Base-by-base conservation (phyloP, 1,284 basidiomycete genomes). In the Kalmanozyma brasiliensis region DNA sequence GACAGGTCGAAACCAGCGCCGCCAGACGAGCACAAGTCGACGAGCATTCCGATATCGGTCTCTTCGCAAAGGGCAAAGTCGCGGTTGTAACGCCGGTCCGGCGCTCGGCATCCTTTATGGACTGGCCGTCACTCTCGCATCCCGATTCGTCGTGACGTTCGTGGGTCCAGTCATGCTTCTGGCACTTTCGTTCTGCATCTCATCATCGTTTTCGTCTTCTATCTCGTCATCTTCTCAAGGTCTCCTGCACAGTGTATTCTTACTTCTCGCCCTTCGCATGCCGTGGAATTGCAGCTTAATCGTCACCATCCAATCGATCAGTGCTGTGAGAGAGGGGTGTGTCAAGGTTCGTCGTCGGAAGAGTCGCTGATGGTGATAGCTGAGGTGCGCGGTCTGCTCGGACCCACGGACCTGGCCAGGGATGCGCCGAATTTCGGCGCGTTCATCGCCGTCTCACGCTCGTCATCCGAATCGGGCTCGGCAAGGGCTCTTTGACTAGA, bases 311-410 rank as follows among this genome's bases (percentile, higher is more conserved):
- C 33, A 22, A 35, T 33, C 11, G 17, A 41, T 30, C 11, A 40
- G 30, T 42, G 19, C 23, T 32, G 34, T 9, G 42, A 44, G 37
- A 16, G 26, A 29, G 20, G 5, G 26, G 6, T 32, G n/a, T n/a
- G n/a, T 8, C 35, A 47, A 43, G 4, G 8, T 26, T 63, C 47
- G 29, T 24, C 26, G 7, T 29, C 36, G 8, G 56, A 59, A 19
- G 32, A 32, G 33, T 52, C 46, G 33, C 30, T 45, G 33, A 65
- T 49, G 24, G 47, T 55, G 51, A 65, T 65, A 4, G 47, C 30
- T 14, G 62, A 58, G 14, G 44, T 37, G 2, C 61, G 35, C 13
- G 49, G 30, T 44, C 53, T 52, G 23, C 11, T 20, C 8, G 34
- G 32, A 0, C 8, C 16, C 3, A 30, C 13, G n/a, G 10, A 14